Evolutionary conservation across 192 early-diverging fungal genomes (phyloP), one percentile per base, ranked within the genome.

Genomic region (Nowakowskiella sp.): DNA sequence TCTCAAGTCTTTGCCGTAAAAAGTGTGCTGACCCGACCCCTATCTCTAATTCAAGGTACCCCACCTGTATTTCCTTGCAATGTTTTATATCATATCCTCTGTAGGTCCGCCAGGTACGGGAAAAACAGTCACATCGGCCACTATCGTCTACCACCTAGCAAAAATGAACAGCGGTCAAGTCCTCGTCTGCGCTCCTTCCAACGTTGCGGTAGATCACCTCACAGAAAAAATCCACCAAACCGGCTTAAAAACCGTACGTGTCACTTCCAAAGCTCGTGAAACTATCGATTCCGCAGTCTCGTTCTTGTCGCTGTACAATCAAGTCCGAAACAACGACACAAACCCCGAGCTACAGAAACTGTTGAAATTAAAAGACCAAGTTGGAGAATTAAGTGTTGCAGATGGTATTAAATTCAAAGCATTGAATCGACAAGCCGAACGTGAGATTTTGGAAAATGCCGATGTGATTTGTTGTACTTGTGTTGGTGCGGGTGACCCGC

Each of bases 401-500:
- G 96, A 99, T 56, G 92, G 94, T 58, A 83, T 78, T 55, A 84
- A 83, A 51, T 95, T 90, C 72, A 83, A 82, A 42, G 67, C 76
- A 9, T 71, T 97, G 58, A 88, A 87, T 58, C 79, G 85, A 10
- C 76, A 82, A 24, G 90, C 89, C 24, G 96, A 99, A 67, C 78
- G 83, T 47, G 93, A 97, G 58, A 89, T 99, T 52, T 70, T 99
- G 27, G 71, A 74, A 61, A 83, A 85, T 44, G 96, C 96, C 4
- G 93, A 99, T 72, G 96, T 99, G 27, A 91, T 99, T 59, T 84
- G 93, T 56, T 92, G 90, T 65, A 99, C 96, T 1, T 96, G 93
- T 68, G 88, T 88, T 5, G 96, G 94, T 49, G 94, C 96, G 9
- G 96, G 96, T 24, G 94, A 99, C 61, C 90, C 88, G 31, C 86